Evolutionary conservation across 192 early-diverging fungal genomes (phyloP).

Genomic region (Backusella mclennaniae): DNA sequence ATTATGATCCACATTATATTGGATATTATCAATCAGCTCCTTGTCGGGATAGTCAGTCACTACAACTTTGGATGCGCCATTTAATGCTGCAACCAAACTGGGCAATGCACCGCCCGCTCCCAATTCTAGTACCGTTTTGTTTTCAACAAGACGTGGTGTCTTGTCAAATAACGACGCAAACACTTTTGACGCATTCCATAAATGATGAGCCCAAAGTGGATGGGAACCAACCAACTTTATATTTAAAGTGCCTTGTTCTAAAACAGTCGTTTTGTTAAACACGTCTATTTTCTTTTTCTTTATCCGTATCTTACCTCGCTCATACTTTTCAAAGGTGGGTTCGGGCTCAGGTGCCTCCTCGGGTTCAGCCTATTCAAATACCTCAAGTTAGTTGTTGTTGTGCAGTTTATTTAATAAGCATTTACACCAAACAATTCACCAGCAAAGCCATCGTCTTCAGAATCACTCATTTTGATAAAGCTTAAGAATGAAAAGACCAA

Average conservation of each 20-base stretch:
- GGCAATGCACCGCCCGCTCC: conserved; percentile 85
- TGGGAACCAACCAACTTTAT: conserved; percentile 70
- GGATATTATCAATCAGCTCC: conserved; percentile 75
- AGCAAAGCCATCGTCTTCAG: conserved; percentile 33
- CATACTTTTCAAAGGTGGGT: conserved; percentile 54
- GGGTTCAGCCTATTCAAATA: conserved; percentile 17
- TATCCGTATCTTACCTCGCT: conserved; percentile 27
- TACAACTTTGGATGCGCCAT: conserved; percentile 69
- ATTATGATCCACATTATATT: conserved; percentile 61
- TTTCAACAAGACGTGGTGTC: conserved; percentile 53
- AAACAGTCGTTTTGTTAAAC: neutral
- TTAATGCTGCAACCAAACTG: conserved; percentile 66
- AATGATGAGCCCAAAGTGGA: conserved; percentile 82
- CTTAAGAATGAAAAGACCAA: neutral
- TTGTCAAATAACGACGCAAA: conserved; percentile 79
- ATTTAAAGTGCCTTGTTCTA: conserved; percentile 35
- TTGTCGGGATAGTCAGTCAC: conserved; percentile 80
- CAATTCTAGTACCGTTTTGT: conserved; percentile 75
- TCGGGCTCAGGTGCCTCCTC: conserved; percentile 47
- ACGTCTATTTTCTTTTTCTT: neutral
- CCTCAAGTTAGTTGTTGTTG: neutral
- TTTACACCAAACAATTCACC: conserved; percentile 38
- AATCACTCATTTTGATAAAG: neutral
- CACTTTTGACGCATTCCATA: conserved; percentile 90
- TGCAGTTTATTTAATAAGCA: neutral